A percentile compares a stretch with the other conserved stretches of the same genome.
These are phyloP conservation scores for Dissophora globulifera DNA, from an alignment of 192 early-diverging fungal genomes.

Conservation along the genomic window DNA sequence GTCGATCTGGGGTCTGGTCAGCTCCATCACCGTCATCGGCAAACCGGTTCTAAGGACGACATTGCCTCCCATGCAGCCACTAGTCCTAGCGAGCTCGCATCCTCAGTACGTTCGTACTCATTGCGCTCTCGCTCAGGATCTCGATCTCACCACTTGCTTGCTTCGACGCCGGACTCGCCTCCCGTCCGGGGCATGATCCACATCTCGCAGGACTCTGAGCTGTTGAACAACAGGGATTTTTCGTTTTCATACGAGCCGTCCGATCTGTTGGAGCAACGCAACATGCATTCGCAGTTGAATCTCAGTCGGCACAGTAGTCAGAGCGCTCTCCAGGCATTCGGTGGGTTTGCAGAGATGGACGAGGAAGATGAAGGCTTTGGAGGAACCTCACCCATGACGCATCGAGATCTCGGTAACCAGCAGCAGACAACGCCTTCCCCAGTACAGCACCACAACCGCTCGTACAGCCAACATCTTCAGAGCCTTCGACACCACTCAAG, in stretches of 20 bases:
- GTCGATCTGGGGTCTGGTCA: slow-evolving; percentile 20
- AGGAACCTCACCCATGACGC: slow-evolving; percentile 3
- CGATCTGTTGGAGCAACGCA: slow-evolving; percentile 35
- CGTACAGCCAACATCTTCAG: not conserved
- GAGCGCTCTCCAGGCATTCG: not conserved
- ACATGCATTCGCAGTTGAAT: slow-evolving; percentile 6
- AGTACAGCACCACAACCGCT: not conserved
- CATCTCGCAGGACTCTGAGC: slow-evolving; percentile 39
- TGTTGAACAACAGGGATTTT: slow-evolving; percentile 47
- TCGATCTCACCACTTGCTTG: slow-evolving; percentile 9
- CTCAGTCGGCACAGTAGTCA: slow-evolving; percentile 8
- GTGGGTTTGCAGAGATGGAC: slow-evolving; percentile 33
- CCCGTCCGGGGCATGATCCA: slow-evolving; percentile 37
- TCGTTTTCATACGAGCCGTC: slow-evolving; percentile 45
- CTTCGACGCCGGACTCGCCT: slow-evolving; percentile 43
- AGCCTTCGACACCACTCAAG: slow-evolving; percentile 32
- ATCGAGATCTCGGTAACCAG: too few relatives aligned
- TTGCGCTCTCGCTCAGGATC: slow-evolving; percentile 36
- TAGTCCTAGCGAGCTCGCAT: slow-evolving; percentile 18
- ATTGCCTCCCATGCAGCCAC: slow-evolving; percentile 1
- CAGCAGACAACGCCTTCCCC: not conserved
- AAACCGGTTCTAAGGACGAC: not conserved
- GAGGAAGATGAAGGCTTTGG: slow-evolving; percentile 29
- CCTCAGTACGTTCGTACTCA: slow-evolving; percentile 20
- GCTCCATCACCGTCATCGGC: slow-evolving; percentile 21